Percentiles rank a stretch among this genome's conserved stretches.
phyloP scores from a whole-genome alignment of 495 filamentous ascomycete species.

The Xylaria scruposa region DNA sequence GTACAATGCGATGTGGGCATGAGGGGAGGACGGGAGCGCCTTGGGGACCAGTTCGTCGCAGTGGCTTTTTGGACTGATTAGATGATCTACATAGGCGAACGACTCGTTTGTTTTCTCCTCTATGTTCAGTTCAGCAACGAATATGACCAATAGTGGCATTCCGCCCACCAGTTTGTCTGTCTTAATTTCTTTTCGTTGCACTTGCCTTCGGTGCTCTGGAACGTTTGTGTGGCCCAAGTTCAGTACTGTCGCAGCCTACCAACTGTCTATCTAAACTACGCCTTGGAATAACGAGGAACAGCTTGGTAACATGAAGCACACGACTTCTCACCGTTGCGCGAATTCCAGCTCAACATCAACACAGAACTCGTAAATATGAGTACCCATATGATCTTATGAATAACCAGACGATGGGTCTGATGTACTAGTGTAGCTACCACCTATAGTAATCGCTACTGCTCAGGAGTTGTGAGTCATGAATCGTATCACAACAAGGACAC shows the following conservation, averaged over 20 bases:
- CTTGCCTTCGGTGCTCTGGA: neutral
- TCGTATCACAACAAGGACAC: neutral
- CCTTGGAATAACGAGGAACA: neutral
- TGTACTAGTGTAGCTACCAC: neutral
- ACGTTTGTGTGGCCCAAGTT: neutral
- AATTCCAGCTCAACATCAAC: no score
- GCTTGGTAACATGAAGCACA: neutral
- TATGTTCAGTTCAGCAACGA: conserved; percentile 9
- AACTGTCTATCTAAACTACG: no score
- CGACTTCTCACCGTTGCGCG: neutral
- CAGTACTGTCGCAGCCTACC: neutral
- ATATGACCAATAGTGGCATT: conserved; percentile 22
- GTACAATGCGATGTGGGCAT: neutral
- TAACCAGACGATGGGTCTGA: neutral
- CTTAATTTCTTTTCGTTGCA: neutral
- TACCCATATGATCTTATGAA: neutral
- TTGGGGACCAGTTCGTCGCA: neutral
- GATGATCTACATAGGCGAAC: conserved; percentile 4
- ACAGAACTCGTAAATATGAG: neutral
- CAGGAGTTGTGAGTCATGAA: neutral
- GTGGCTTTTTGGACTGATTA: neutral
- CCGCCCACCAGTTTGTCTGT: conserved; percentile 9
- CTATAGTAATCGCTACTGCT: neutral
- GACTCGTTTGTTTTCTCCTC: neutral
- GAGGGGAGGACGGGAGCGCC: neutral